Evolutionary conservation across 2,329 filamentous ascomycete species (phyloP).

Genomic region (Chaetoscypha palmicola): DNA sequence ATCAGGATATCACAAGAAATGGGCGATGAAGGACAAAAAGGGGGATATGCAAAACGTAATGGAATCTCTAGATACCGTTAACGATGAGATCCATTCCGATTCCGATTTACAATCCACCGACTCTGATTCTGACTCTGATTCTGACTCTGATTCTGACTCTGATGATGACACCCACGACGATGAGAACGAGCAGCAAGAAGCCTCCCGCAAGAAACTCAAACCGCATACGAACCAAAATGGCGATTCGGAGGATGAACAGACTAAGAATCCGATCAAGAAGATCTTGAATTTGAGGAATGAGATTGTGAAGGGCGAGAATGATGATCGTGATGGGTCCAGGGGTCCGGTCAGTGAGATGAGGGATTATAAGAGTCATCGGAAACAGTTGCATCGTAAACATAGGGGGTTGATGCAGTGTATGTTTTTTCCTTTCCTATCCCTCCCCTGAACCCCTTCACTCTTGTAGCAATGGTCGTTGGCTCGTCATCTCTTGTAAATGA

Average conservation of each 20-base stretch:
- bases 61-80: constrained; percentile 55
- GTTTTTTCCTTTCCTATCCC: no score
- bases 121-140: constrained; percentile 6
- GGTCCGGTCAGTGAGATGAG: constrained; percentile 45
- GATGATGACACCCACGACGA: constrained; percentile 8
- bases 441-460: no score
- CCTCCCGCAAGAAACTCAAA: no score
- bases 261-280: constrained; percentile 16
- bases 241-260: constrained; percentile 5
- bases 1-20: constrained; percentile 40
- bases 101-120: constrained; percentile 3
- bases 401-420: constrained; percentile 71
- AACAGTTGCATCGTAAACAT: constrained; percentile 57
- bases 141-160: constrained; percentile 2
- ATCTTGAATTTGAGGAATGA: constrained; percentile 19
- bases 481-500: no score
- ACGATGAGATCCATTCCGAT: constrained; percentile 42
- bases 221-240: constrained; percentile 1
- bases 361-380: constrained; percentile 54
- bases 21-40: constrained; percentile 45
- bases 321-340: constrained; percentile 37
- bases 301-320: constrained; percentile 34
- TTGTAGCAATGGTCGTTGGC: no score
- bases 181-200: not conserved
- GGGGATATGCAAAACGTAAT: constrained; percentile 50